These are phyloP conservation scores for Luvunga scandens DNA, from an alignment of 345 rosid genomes.

Conservation along the genomic window DNA sequence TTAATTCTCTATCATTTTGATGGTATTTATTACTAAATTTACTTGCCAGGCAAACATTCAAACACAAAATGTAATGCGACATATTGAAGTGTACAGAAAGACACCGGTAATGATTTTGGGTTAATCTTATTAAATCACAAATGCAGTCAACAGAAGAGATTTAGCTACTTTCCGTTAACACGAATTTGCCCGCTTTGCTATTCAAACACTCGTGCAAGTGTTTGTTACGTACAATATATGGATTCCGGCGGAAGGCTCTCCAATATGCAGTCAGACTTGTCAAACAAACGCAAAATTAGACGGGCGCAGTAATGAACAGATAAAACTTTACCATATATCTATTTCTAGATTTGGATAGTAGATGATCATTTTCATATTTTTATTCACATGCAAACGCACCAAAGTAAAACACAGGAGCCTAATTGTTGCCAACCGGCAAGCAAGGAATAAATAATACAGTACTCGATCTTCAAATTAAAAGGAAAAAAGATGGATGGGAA, in stretches of 20 bases:
- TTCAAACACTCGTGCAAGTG: neutral
- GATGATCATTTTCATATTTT: no score
- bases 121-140: no score
- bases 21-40: no score
- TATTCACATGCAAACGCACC: neutral
- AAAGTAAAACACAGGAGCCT: neutral
- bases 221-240: neutral
- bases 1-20: neutral
- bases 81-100: no score
- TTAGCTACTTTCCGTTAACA: neutral
- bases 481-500: neutral
- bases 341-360: no score
- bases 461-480: no score
- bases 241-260: neutral
- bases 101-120: no score
- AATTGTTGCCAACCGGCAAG: neutral
- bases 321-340: no score
- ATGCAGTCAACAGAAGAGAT: neutral
- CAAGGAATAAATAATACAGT: neutral
- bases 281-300: neutral
- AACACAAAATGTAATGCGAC: neutral
- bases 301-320: neutral
- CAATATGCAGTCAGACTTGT: neutral
- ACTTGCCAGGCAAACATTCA: no score
- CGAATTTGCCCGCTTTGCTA: neutral